These are phyloP conservation scores for Taxawa tesnikishii DNA, from an alignment of 2,329 filamentous ascomycete species.

Conservation along the genomic window DNA sequence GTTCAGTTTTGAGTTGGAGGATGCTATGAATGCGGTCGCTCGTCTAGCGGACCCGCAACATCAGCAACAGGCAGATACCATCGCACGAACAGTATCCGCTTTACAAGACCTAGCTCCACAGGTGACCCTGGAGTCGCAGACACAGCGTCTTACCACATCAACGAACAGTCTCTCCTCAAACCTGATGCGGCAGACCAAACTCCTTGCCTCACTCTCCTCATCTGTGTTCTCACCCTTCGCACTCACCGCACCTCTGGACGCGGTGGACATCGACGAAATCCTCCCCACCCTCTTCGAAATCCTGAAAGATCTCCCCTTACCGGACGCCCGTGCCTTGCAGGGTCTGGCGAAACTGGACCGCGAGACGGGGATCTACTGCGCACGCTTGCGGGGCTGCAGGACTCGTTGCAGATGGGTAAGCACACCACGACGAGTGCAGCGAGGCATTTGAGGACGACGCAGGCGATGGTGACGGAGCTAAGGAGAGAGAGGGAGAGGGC, in stretches of 20 bases:
- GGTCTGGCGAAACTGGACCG: conserved; percentile 54
- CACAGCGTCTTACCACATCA: conserved; percentile 20
- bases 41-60: conserved; percentile 17
- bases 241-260: conserved; percentile 48
- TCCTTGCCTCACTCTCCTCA: conserved; percentile 61
- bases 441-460: conserved; percentile 65
- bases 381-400: conserved; percentile 74
- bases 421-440: conserved; percentile 76
- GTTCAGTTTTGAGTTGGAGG: conserved; percentile 28
- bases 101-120: conserved; percentile 23
- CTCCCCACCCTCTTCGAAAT: conserved; percentile 55
- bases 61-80: conserved; percentile 18
- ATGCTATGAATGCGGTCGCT: conserved; percentile 19
- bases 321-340: conserved; percentile 52
- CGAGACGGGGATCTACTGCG: conserved; percentile 58
- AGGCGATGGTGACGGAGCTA: conserved; percentile 77
- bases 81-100: conserved; percentile 16
- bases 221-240: conserved; percentile 57
- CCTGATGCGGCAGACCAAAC: conserved; percentile 61
- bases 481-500: conserved; percentile 68
- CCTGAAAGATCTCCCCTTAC: conserved; percentile 54
- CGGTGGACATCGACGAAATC: conserved; percentile 56
- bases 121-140: conserved; percentile 17
- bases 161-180: conserved; percentile 50
- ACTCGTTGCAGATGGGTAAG: conserved; percentile 86